These are phyloP conservation scores for Taphrina flavorubra DNA, from an alignment of 1,139 yeast genomes.

Conservation along the genomic window DNA sequence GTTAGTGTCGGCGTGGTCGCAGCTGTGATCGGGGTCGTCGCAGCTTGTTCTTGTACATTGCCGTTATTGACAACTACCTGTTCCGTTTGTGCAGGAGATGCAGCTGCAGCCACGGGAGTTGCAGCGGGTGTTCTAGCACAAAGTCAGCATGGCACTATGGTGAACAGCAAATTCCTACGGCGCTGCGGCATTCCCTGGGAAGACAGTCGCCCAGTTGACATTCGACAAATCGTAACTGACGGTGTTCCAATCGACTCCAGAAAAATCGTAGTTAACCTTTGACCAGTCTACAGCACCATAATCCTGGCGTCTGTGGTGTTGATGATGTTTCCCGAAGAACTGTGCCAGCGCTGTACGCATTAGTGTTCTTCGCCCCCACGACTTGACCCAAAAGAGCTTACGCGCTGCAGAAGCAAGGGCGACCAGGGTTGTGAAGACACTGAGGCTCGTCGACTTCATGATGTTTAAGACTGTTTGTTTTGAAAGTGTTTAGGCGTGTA, in stretches of 20 bases:
- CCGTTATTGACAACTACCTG: constrained; percentile 2
- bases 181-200: constrained; percentile 5
- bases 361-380: neutral
- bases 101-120: constrained; percentile 19
- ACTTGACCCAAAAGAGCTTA: neutral
- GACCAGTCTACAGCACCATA: constrained; percentile 36
- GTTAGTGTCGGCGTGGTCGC: constrained; percentile 7
- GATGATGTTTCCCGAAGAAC: constrained; percentile 19
- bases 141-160: neutral
- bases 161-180: constrained; percentile 3
- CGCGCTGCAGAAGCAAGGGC: constrained; percentile 19
- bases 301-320: constrained; percentile 36
- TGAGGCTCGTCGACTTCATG: constrained; percentile 2
- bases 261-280: constrained; percentile 27
- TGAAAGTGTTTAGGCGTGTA: neutral
- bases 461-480: neutral
- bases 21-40: constrained; percentile 3
- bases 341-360: neutral
- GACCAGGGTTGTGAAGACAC: constrained; percentile 1
- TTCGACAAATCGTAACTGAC: constrained; percentile 32
- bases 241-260: constrained; percentile 34
- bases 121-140: constrained; percentile 6
- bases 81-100: constrained; percentile 30
- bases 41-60: neutral
- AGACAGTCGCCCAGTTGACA: constrained; percentile 29